Evolutionary conservation across 768 basidiomycete species (phyloP), one percentile per base, ranked within the genome.

Genomic region (Boletus bicolor): DNA sequence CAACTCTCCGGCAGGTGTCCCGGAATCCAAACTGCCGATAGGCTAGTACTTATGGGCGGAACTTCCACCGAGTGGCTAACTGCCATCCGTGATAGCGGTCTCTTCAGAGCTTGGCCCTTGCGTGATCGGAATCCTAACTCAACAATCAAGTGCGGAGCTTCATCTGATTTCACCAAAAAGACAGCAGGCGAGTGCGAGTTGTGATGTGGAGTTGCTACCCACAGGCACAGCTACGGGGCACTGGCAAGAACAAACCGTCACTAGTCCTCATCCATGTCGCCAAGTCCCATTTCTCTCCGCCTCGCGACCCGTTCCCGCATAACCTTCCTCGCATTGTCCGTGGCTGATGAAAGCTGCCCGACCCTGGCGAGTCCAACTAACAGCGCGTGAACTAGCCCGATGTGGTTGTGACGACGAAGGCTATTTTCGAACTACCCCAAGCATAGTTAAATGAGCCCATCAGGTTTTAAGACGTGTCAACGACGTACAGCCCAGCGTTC

Each of bases 341-440:
- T 76, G 0, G 80, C 85, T 3, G 76, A 68, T 21, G 80, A 75
- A 32, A 93, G 74, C 56, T 77, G 79, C 4, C 85, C 87, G 7
- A 80, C 79, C 67, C 87, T 88, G 10, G 90, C 91, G 21, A 95
- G 77, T 11, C 82, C 85, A 19, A 82, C 69, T n/a, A 91, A 72
- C 34, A 94, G 74, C 0, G 83, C 85, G 66, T 93, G 87, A 6
- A 85, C 83, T 21, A 93, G 76, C 35, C 93, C 90, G 45, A 93
- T 79, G 68, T 93, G 89, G 63, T 95, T 96, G 65, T 95, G 93
- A 63, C 85, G 78, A 39, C 93, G 83, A 38, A 93, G 77, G 58
- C 87, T 86, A 73, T 95, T 94, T 73, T 94, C 91, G 58, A 93
- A 91, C 89, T 93, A 63, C 15, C 53, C 45, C 49, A 60, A 49